Conservation (phyloP, 192 early-diverging fungal genomes). For the Mycoemilia scoparia region DNA sequence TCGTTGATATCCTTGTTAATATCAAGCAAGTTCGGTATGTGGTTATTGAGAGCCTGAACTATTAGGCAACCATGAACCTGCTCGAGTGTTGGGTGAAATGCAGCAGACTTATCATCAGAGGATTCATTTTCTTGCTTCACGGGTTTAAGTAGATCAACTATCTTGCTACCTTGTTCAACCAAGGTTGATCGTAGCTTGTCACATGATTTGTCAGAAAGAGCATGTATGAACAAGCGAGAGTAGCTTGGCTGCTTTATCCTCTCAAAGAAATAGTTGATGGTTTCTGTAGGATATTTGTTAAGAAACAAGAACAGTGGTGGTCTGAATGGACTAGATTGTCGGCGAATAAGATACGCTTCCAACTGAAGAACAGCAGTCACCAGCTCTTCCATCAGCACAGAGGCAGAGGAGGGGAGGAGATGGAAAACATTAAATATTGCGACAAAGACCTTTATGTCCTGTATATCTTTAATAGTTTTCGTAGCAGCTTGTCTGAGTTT, state of each 20-base stretch:
- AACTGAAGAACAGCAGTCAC: constrained; percentile 73
- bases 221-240: constrained; percentile 44
- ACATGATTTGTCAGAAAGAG: constrained; percentile 14
- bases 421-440: constrained; percentile 88
- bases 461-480: constrained; percentile 72
- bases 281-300: constrained; percentile 72
- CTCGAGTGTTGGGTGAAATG: no score
- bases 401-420: constrained; percentile 73
- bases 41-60: no score
- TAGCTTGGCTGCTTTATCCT: constrained; percentile 38
- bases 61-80: no score
- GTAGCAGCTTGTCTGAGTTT: constrained; percentile 63
- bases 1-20: no score
- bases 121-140: no score
- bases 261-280: constrained; percentile 68
- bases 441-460: constrained; percentile 87
- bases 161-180: constrained; percentile 29
- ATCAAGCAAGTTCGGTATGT: no score
- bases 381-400: constrained; percentile 82
- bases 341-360: constrained; percentile 63
- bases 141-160: constrained; percentile 31
- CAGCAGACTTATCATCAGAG: no score
- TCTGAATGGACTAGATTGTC: constrained; percentile 84
- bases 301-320: constrained; percentile 76
- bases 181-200: constrained; percentile 43